Evolutionary conservation across 257 asterid genomes (phyloP).

Genomic region (Plectranthus barbatus): DNA sequence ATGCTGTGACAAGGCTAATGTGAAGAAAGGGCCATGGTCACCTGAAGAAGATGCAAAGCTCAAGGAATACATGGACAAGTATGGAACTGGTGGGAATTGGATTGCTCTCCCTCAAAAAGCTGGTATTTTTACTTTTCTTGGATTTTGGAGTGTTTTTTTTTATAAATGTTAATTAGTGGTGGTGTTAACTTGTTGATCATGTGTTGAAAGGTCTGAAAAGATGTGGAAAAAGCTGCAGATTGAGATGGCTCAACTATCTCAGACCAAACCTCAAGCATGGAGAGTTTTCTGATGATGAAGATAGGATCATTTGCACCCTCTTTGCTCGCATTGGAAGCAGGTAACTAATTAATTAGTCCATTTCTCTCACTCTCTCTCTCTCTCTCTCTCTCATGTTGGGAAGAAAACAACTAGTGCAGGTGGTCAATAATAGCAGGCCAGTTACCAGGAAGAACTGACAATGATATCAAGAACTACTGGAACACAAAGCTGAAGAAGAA

Average conservation of each 20-base stretch:
- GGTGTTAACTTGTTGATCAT: neutral
- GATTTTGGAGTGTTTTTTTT: neutral
- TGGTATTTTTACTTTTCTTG: constrained; percentile 21
- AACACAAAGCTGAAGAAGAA: constrained; percentile 90
- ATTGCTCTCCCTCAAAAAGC: constrained; percentile 82
- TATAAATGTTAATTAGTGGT: neutral
- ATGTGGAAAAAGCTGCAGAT: constrained; percentile 87
- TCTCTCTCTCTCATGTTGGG: neutral
- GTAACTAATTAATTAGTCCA: too few relatives aligned
- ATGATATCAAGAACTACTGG: constrained; percentile 89
- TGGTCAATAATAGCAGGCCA: constrained; percentile 80
- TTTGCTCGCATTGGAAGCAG: constrained; percentile 86
- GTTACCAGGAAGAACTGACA: constrained; percentile 83
- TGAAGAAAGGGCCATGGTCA: constrained; percentile 84
- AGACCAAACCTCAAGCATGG: constrained; percentile 89
- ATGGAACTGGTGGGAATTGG: constrained; percentile 84
- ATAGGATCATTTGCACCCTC: constrained; percentile 65
- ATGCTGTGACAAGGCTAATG: constrained; percentile 75
- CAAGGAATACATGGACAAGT: constrained; percentile 52
- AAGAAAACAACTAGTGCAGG: constrained; percentile 5
- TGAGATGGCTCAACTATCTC: constrained; percentile 85
- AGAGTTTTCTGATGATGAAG: constrained; percentile 78
- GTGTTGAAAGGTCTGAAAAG: constrained; percentile 45
- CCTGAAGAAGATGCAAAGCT: constrained; percentile 84
- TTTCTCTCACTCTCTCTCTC: neutral